Evolutionary conservation across 345 rosid genomes (phyloP), one percentile per base, ranked within the genome.

Genomic region (Fremontodendron californicum): DNA sequence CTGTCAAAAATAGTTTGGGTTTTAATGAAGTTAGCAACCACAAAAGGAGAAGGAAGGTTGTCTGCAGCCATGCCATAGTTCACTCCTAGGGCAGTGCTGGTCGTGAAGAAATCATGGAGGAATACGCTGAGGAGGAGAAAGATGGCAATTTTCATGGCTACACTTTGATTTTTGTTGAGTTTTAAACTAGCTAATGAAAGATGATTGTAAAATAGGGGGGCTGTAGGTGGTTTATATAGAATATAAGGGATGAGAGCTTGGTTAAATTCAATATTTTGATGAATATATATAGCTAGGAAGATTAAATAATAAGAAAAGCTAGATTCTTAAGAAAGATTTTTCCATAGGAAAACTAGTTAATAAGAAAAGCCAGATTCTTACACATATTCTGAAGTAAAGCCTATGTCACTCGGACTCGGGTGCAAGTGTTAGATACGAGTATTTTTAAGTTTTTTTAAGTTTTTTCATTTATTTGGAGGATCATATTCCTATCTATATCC

Each of bases 31-130:
- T 87, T 84, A 3, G 98, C 94, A 18, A 93, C 96, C 70, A 87
- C 73, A 6, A 85, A 25, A 0, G 97, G 93, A 0, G 95, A 81
- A 0, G 95, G 98, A 25, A 93, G 98, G 87, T 92, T 91, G 84
- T 89, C 75, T 6, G 87, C 94, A 5, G 88, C 68, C 21, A 93
- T 90, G 6, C 98, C 98, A 73, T 93, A 93, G 90, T 93, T 93
- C 11, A 93, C 86, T 0, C 98, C 98, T 10, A 93, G 84, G 82
- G 90, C 80, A 2, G 72, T 65, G 71, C 84, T 71, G 21, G 66
- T 51, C 63, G 78, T 40, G 73, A 89, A 81, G 79, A 86, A 81
- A n/a, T n/a, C n/a, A 77, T 76, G 73, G 81, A 91, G 81, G 73
- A 84, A 42, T 58, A 71, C 40, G 78, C 75, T 16, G 73, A 78